These are phyloP conservation scores for Parietaria judaica DNA, from an alignment of 306 rosid genomes.

Conservation along the genomic window DNA sequence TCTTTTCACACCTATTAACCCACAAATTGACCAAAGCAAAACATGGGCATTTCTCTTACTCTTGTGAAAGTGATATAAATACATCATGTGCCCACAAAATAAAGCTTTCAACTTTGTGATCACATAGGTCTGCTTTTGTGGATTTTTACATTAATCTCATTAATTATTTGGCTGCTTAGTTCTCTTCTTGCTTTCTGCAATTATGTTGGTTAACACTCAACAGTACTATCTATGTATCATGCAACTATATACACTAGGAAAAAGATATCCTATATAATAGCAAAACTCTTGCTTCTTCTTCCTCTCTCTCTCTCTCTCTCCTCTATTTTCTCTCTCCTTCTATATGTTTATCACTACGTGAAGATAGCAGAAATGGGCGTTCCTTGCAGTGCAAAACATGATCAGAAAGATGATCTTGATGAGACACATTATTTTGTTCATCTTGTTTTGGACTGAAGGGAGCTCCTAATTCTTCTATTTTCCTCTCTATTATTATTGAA, in stretches of 20 bases:
- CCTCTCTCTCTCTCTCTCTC: neutral
- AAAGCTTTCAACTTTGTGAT: neutral
- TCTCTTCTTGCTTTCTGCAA: conserved; percentile 6
- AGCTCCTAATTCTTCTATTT: conserved; percentile 66
- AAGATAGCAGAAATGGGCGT: conserved; percentile 53
- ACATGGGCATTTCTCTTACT: neutral
- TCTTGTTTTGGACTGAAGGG: conserved; percentile 68
- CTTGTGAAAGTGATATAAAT: no score
- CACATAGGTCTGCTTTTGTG: neutral
- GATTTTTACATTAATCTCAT: neutral
- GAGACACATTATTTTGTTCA: conserved; percentile 8
- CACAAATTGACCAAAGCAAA: neutral
- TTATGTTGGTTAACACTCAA: neutral
- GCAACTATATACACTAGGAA: neutral
- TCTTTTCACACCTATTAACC: neutral
- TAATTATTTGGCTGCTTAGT: neutral
- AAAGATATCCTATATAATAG: conserved; percentile 8
- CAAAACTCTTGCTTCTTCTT: neutral
- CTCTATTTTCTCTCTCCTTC: neutral
- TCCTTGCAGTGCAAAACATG: conserved; percentile 55
- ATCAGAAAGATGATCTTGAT: neutral
- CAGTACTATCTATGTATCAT: no score
- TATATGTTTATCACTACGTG: conserved; percentile 11
- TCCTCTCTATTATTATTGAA: conserved; percentile 6
- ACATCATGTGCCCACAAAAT: neutral